phyloP scores from a whole-genome alignment of 129 eudicot species.

The Chrysanthemum seticuspe region DNA sequence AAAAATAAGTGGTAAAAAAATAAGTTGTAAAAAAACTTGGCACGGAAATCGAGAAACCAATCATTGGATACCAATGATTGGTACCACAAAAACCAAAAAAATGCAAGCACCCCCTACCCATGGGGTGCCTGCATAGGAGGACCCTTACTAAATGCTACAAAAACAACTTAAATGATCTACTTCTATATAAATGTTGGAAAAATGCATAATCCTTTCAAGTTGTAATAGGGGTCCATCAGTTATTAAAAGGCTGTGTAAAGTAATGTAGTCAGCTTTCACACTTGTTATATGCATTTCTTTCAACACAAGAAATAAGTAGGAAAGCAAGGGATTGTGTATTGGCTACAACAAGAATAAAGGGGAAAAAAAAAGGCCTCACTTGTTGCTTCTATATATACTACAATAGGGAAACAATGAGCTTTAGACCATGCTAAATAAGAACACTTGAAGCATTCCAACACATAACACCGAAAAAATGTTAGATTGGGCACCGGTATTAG shows the following conservation, averaged over 20 bases:
- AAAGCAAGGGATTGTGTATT: constrained; percentile 36
- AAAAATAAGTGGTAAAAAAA: too few relatives aligned
- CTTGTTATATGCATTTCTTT: constrained; percentile 28
- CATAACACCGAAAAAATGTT: constrained; percentile 30
- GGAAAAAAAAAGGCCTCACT: neutral
- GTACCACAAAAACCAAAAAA: too few relatives aligned
- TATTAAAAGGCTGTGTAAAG: neutral
- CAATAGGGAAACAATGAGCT: neutral
- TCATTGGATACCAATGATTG: too few relatives aligned
- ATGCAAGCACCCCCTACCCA: too few relatives aligned
- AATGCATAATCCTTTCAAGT: neutral
- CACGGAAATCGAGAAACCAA: too few relatives aligned
- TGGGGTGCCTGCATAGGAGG: too few relatives aligned
- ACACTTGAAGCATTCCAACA: constrained; percentile 17
- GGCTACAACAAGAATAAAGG: constrained; percentile 11
- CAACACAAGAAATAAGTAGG: constrained; percentile 23
- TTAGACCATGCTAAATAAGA: constrained; percentile 1
- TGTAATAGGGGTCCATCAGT: neutral
- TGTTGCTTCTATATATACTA: constrained; percentile 17
- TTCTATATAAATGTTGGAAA: too few relatives aligned
- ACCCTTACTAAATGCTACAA: too few relatives aligned
- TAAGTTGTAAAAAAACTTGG: too few relatives aligned
- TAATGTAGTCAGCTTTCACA: constrained; percentile 1
- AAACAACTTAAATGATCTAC: too few relatives aligned
- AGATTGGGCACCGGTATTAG: constrained; percentile 52